These are phyloP conservation scores for Fusarium kyushuense DNA, from an alignment of 2,329 filamentous ascomycete species.

Conservation along the genomic window DNA sequence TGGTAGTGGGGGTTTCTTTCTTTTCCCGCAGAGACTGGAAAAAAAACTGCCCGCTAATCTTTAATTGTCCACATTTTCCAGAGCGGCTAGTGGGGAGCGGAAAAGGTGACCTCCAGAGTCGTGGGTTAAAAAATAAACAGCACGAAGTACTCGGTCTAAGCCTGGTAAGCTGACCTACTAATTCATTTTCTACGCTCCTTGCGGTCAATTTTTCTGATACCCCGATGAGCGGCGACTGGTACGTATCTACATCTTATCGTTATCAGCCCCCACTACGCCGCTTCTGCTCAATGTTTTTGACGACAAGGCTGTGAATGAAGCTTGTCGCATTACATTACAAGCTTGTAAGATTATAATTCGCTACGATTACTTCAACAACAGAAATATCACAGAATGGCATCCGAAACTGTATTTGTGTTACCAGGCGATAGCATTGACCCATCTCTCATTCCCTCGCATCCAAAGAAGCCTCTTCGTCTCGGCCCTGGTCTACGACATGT, in stretches of 20 bases:
- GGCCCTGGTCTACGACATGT: slow-evolving; percentile 87
- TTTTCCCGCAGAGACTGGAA: slow-evolving; percentile 41
- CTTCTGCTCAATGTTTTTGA: slow-evolving; percentile 28
- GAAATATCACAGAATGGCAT: slow-evolving; percentile 61
- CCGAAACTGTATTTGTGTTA: slow-evolving; percentile 74
- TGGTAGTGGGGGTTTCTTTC: slow-evolving; percentile 46
- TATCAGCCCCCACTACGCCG: slow-evolving; percentile 34
- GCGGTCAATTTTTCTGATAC: neutral
- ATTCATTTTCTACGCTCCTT: neutral
- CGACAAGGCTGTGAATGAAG: slow-evolving; percentile 16
- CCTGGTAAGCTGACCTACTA: neutral
- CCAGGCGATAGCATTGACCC: slow-evolving; percentile 82
- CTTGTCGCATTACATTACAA: slow-evolving; percentile 33
- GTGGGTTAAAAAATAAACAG: too few species aligned
- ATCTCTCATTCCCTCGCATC: slow-evolving; percentile 73
- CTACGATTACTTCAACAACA: slow-evolving; percentile 4
- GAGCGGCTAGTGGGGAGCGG: neutral
- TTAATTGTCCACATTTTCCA: slow-evolving; percentile 42
- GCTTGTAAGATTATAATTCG: slow-evolving; percentile 3
- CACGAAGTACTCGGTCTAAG: neutral
- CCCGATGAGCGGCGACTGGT: slow-evolving; percentile 6
- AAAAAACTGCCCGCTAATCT: slow-evolving; percentile 48
- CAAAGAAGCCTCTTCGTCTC: slow-evolving; percentile 79
- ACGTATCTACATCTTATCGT: slow-evolving; percentile 38
- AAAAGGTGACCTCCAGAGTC: too few species aligned